phyloP scores from a whole-genome alignment of 1,284 basidiomycete species.

The Microbotryomycetes sp. region DNA sequence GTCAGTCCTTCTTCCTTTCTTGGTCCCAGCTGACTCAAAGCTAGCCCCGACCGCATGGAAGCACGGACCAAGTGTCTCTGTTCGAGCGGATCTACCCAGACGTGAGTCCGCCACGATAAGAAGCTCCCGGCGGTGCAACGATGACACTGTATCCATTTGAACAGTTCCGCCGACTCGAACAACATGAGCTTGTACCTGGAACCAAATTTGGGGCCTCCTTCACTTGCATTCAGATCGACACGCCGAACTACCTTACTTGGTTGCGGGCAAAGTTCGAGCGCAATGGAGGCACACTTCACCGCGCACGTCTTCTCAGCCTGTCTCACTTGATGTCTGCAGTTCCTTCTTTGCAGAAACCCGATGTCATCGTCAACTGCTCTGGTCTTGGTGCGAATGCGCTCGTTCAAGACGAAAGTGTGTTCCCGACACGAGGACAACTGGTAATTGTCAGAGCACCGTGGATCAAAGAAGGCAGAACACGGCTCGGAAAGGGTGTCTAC shows the following conservation, averaged over 20 bases:
- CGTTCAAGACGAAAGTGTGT: conserved; percentile 49
- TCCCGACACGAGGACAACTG: conserved; percentile 53
- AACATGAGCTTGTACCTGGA: conserved; percentile 48
- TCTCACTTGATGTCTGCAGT: not conserved
- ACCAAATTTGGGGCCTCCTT: conserved; percentile 53
- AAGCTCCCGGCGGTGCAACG: too few species aligned
- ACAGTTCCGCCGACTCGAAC: conserved; percentile 52
- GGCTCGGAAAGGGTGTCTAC: conserved; percentile 49
- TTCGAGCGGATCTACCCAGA: conserved; percentile 18
- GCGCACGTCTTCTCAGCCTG: conserved; percentile 40
- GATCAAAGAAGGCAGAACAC: conserved; percentile 56
- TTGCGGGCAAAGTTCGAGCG: conserved; percentile 57
- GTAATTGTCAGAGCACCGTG: conserved; percentile 51
- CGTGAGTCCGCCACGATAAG: conserved; percentile 19
- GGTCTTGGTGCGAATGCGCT: conserved; percentile 39
- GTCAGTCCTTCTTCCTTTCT: not conserved
- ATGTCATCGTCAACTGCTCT: conserved; percentile 29
- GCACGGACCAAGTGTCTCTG: conserved; percentile 8
- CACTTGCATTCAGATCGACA: conserved; percentile 61
- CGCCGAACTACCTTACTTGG: conserved; percentile 60
- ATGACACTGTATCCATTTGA: too few species aligned
- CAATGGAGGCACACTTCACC: conserved; percentile 55
- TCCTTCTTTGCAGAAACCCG: not conserved
- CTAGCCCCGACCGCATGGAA: conserved; percentile 5
- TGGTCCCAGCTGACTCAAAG: not conserved